These are phyloP conservation scores for Yamagishiella unicocca DNA, from an alignment of 139 green algal genomes.

Conservation along the genomic window DNA sequence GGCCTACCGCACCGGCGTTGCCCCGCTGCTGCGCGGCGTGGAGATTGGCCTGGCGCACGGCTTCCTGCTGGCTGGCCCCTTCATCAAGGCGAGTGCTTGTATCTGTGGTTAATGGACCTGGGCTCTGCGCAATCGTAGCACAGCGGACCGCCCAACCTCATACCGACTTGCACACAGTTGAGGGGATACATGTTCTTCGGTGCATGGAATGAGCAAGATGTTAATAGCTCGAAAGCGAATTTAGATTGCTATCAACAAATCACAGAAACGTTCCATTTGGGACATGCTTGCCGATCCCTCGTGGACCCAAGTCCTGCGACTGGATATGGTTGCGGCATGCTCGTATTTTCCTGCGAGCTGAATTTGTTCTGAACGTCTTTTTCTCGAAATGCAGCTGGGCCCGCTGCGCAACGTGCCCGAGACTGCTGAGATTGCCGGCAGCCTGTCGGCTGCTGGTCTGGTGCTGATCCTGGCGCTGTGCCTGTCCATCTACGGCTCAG, in stretches of 20 bases:
- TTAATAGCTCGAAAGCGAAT: too few relatives aligned
- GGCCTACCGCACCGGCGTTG: conserved; percentile 95
- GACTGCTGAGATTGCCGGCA: conserved; percentile 89
- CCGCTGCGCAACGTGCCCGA: conserved; percentile 87
- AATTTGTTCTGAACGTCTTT: not conserved
- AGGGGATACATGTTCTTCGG: too few relatives aligned
- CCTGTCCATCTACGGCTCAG: conserved; percentile 93
- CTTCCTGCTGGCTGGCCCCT: conserved; percentile 95
- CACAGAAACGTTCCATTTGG: too few relatives aligned
- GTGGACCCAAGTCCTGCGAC: too few relatives aligned
- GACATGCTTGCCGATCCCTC: too few relatives aligned
- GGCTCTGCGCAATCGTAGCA: too few relatives aligned
- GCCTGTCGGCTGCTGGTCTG: conserved; percentile 87
- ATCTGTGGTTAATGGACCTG: too few relatives aligned
- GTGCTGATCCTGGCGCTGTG: conserved; percentile 93
- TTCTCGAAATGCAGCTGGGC: conserved; percentile 73
- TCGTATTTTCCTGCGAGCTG: too few relatives aligned
- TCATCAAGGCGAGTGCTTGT: conserved; percentile 88
- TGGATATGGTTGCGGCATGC: not conserved
- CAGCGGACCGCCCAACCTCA: too few relatives aligned
- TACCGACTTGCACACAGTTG: too few relatives aligned
- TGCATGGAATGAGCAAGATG: too few relatives aligned
- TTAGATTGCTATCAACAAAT: too few relatives aligned
- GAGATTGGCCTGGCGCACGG: conserved; percentile 98
- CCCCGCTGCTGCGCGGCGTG: conserved; percentile 94